phyloP scores from a whole-genome alignment of 2,329 filamentous ascomycete genomes.

The Teratosphaeriaceae sp. region DNA sequence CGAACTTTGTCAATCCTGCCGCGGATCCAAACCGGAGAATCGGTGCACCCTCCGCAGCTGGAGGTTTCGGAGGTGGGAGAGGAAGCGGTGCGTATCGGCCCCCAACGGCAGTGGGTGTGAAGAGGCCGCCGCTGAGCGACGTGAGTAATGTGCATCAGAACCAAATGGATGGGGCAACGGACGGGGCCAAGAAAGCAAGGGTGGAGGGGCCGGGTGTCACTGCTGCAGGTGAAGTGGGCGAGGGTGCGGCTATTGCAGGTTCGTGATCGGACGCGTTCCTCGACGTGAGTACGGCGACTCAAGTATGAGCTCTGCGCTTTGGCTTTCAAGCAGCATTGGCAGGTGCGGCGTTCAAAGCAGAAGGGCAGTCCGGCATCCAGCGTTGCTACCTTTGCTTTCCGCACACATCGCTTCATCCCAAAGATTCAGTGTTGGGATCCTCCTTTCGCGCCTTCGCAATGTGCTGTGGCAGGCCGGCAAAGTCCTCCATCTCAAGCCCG shows the following conservation, averaged over 20 bases:
- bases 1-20: constrained; percentile 45
- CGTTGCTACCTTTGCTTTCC: no score
- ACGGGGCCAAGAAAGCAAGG: constrained; percentile 35
- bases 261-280: background rate
- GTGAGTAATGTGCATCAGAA: constrained; percentile 37
- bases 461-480: constrained; percentile 23
- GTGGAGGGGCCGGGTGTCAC: background rate
- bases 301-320: no score
- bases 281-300: no score
- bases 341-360: no score
- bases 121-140: constrained; percentile 36
- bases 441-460: background rate
- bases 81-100: constrained; percentile 35
- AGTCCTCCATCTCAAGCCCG: constrained; percentile 33
- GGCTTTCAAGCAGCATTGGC: no score
- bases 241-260: background rate
- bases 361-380: no score
- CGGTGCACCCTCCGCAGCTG: constrained; percentile 39
- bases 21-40: constrained; percentile 41
- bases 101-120: constrained; percentile 29
- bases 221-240: background rate
- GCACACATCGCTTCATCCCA: background rate
- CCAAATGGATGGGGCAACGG: constrained; percentile 29
- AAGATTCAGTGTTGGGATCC: constrained; percentile 31
- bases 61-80: constrained; percentile 33